These are phyloP conservation scores for Conticribra weissflogii DNA, from an alignment of 108 stramenopile genomes.

Conservation along the genomic window DNA sequence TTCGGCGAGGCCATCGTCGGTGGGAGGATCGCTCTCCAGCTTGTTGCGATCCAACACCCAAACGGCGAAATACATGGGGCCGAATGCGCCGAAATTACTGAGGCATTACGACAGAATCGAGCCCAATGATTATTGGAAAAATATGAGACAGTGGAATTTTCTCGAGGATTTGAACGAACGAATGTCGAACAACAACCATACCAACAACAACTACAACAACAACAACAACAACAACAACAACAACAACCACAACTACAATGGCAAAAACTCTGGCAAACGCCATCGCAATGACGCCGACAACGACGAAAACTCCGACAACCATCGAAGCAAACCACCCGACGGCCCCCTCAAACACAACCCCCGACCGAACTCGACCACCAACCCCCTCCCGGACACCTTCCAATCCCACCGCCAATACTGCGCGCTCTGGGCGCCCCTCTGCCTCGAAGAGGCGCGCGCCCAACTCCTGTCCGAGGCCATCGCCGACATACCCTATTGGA, in stretches of 20 bases:
- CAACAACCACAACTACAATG: conserved; percentile 5
- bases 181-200: conserved; percentile 12
- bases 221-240: neutral
- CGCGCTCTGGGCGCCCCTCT: conserved; percentile 78
- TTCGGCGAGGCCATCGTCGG: neutral
- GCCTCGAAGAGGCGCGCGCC: conserved; percentile 72
- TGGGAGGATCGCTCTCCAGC: conserved; percentile 30
- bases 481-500: conserved; percentile 42
- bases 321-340: neutral
- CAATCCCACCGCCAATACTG: conserved; percentile 73
- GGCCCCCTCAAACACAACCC: neutral
- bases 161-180: conserved; percentile 53
- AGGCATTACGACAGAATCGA: conserved; percentile 39
- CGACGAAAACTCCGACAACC: conserved; percentile 2
- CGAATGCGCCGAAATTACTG: conserved; percentile 43
- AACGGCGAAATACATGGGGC: conserved; percentile 41
- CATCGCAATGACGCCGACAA: no score
- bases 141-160: conserved; percentile 84
- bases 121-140: conserved; percentile 73
- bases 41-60: conserved; percentile 34
- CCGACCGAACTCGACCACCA: no score
- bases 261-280: neutral
- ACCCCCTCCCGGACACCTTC: conserved; percentile 80
- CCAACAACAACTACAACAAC: conserved; percentile 6
- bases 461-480: conserved; percentile 73